Conservation (phyloP, 2,329 filamentous ascomycete genomes). For the Aurifilum marmelostoma region DNA sequence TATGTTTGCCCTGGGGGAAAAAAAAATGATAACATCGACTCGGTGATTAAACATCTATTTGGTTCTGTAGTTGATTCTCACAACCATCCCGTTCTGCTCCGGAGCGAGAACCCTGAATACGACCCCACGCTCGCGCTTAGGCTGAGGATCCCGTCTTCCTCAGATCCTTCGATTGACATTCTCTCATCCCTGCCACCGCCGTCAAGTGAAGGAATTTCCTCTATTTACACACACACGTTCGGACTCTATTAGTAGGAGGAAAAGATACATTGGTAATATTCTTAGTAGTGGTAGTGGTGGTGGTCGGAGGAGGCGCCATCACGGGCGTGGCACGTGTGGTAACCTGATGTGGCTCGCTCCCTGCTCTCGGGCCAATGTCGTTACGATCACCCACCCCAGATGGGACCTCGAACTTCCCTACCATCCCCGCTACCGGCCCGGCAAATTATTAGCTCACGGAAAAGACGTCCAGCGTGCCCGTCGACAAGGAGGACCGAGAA, state of each 20-base stretch:
- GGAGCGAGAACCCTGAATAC: neutral
- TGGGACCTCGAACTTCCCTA: slow-evolving; percentile 28
- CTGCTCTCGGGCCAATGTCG: slow-evolving; percentile 44
- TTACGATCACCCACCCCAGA: slow-evolving; percentile 36
- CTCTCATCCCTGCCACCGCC: slow-evolving; percentile 23
- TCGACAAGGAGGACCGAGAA: neutral
- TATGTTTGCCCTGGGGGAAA: neutral
- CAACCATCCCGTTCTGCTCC: neutral
- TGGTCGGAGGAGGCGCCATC: slow-evolving; percentile 13
- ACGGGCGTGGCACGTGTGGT: slow-evolving; percentile 29
- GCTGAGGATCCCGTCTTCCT: slow-evolving; percentile 13
- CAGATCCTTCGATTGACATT: slow-evolving; percentile 23
- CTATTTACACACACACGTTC: slow-evolving; percentile 5
- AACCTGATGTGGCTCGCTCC: slow-evolving; percentile 26
- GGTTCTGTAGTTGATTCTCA: neutral
- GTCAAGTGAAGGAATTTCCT: neutral
- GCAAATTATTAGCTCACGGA: slow-evolving; percentile 42
- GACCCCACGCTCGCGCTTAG: slow-evolving; percentile 6
- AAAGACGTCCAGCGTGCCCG: slow-evolving; percentile 30
- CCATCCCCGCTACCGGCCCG: slow-evolving; percentile 38
- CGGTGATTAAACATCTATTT: no score
- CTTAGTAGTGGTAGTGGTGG: neutral
- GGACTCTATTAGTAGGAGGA: no score
- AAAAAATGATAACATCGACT: neutral
- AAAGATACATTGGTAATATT: no score